Base-by-base conservation (phyloP, 257 asterid species). In the Nicotiana paniculata region DNA sequence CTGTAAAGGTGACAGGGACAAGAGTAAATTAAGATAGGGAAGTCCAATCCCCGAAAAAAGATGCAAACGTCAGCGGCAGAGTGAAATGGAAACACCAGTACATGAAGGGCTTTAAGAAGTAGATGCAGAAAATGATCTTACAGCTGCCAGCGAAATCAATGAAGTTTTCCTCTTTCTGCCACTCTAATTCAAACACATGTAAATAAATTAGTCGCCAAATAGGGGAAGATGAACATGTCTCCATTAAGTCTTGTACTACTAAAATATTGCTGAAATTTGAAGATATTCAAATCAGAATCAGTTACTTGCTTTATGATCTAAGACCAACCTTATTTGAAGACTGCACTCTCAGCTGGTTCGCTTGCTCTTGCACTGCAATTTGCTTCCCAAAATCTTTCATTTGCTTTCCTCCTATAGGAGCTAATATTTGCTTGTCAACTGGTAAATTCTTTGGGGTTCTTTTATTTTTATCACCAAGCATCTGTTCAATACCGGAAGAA, bases 41-140 rank as follows among this genome's bases (percentile, higher is more conserved):
- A 55, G 62, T 74, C 43, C 43, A 74, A 74, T 74, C 79, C 79
- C 58, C 43, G 13, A 74, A 74, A 74, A 24, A 51, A 3, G 77
- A 43, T 48, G 79, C 15, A 53, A 15, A 7, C 4, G n/a, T 16
- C 63, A 7, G 39, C 13, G 24, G 15, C 79, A 13, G 33, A 46
- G 12, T 24, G 39, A 46, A 72, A 72, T 46, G 57, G 21, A 46
- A 72, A 43, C 26, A 75, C 46, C 15, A 75, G 46, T 39, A 75
- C 43, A 51, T 51, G 80, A 75, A 75, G 46, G 46, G 63, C 63
- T 28, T 18, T 51, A 75, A 51, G 43, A 75, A 26, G 80, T 75
- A 75, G 80, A 75, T 51, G 46, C 61, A 46, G 79, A 75, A 51
- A 75, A 75, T 26, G 46, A 16, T 75, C 63, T 75, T 75, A 75